Base-by-base conservation (phyloP, 371 early-diverging fungal genomes). In the Mortierella sp. region DNA sequence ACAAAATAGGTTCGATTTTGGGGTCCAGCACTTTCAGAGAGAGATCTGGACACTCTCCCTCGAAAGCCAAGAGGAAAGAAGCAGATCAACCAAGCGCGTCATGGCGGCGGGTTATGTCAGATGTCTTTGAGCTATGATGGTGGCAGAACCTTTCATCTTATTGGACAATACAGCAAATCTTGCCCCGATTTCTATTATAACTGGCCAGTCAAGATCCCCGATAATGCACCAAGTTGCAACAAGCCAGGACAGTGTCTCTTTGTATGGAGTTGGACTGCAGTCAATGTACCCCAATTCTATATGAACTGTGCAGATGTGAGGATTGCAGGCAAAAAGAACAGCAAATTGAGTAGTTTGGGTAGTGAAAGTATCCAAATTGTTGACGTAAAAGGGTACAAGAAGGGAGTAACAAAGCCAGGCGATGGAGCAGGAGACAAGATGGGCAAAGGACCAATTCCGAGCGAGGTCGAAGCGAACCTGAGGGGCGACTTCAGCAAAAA, bases 251-350 rank as follows among this genome's bases (percentile, higher is more conserved):
- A 74, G 32, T 80, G 80, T 10, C 70, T 89, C 12, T 89, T 93
- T 72, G 86, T 90, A 5, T 93, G 93, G 93, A 69, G 86, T 7
- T 93, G 91, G 91, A 86, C 88, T 22, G 89, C 89, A 13, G 72
- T 69, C 8, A 92, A 89, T 19, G 85, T 89, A 58, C 87, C 89
- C 40, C 93, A 92, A 80, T 93, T 85, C 64, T 93, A 94, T 83
- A 85, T 86, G 82, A 90, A 89, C 83, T 93, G 93, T 70, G 89
- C 89, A 28, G 93, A 93, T 66, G 81, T 93, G 15, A 73, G 61
- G 13, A 86, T 93, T 43, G 29, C 70, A 2, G 87, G 88, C 1
- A 35, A 15, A 1, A 49, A 28, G 2, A 15, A 22, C 2, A 73
- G 73, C 6, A 19, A 43, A 22, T 32, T 62, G 13, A 53, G 57